Evolutionary conservation across 1,284 basidiomycete genomes (phyloP), one percentile per base, ranked within the genome.

Genomic region (Takashimella koratensis): DNA sequence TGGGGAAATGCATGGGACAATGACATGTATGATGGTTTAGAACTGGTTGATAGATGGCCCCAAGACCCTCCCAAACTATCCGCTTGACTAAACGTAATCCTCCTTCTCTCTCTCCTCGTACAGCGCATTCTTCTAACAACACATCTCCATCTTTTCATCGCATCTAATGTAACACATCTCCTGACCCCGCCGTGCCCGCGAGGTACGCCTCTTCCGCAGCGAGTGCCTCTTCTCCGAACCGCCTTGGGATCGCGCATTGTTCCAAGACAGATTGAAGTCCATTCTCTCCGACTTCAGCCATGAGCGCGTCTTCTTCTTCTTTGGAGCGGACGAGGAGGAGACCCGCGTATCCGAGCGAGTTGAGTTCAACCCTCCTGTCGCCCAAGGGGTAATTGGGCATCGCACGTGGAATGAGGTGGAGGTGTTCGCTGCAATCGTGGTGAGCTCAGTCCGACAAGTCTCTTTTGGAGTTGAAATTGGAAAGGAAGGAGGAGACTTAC

Each of bases 341-440:
- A 2, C 91, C 90, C 12, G 88, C 87, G 68, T 86, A 93, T n/a
- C 88, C 91, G 36, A 92, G 80, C 45, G 90, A 81, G 71, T 94
- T 93, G 30, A 94, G 79, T 61, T 83, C 83, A 43, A 94, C 70
- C 8, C 59, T 48, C 5, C 56, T 53, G 22, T 53, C 30, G 8
- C 60, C 60, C 1, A 75, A 58, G 1, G 63, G 57, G 65, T 63
- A 75, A 0, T 57, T 57, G 5, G 75, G 73, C 21, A 56, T 21
- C 49, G 79, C 79, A 43, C 90, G 83, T 21, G 90, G 90, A 64
- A 93, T 84, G 52, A 93, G 57, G 71, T 93, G 85, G 59, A 94
- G 79, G 73, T 94, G 90, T 59, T 88, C 84, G 49, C 74, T 76
- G 47, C 21, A 3, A 41, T 6, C n/a, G 13, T 49, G 30, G 52